Evolutionary conservation across 345 rosid genomes (phyloP).

Genomic region (Acer negundo): DNA sequence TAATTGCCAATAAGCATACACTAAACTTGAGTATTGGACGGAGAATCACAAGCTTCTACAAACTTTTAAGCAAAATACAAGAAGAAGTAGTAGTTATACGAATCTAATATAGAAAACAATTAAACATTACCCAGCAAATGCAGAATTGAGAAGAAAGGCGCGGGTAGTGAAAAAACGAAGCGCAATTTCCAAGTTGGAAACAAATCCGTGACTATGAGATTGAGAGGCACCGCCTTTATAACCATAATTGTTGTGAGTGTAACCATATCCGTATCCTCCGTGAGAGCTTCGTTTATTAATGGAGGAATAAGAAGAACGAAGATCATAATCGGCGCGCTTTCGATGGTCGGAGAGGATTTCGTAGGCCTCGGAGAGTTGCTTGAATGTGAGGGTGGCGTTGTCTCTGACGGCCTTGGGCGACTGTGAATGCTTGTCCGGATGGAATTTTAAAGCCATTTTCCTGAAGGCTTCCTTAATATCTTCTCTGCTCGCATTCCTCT

Average conservation of each 20-base stretch:
- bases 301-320: constrained; percentile 24
- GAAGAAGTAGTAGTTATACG: too few species aligned
- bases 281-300: constrained; percentile 8
- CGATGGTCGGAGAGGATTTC: constrained; percentile 60
- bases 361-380: constrained; percentile 86
- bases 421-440: constrained; percentile 84
- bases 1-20: too few species aligned
- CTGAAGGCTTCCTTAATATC: constrained; percentile 87
- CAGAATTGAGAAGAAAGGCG: constrained; percentile 63
- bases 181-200: constrained; percentile 33
- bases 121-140: constrained; percentile 62
- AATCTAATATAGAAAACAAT: too few species aligned
- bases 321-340: constrained; percentile 70
- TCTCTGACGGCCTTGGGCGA: constrained; percentile 55
- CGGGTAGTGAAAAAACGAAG: constrained; percentile 70
- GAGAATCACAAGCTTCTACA: too few species aligned
- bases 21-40: too few species aligned
- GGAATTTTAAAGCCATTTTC: constrained; percentile 64
- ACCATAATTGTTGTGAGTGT: constrained; percentile 5
- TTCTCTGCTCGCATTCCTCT: constrained; percentile 60
- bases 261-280: constrained; percentile 16
- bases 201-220: constrained; percentile 9
- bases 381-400: constrained; percentile 65
- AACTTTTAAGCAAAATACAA: too few species aligned
- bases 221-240: constrained; percentile 1